Base-by-base conservation (phyloP, 768 basidiomycete species). In the Collybia nuda region DNA sequence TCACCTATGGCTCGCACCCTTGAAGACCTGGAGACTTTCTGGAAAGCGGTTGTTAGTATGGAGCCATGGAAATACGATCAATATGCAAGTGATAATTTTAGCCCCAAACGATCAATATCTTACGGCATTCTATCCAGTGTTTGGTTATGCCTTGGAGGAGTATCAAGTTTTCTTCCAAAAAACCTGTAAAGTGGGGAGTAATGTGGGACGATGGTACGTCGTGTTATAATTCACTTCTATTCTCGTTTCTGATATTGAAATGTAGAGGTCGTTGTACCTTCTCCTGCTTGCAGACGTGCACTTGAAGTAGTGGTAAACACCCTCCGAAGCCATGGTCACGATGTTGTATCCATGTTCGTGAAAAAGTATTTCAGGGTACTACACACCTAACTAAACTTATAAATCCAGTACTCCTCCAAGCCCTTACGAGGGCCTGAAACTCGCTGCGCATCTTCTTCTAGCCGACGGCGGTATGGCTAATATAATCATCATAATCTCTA, bases 41-140 rank as follows among this genome's bases (percentile, higher is more conserved):
- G 82, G 83, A 75, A 75, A 48, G 77, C 79, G 3, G 65, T 87
- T 1, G 70, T 85, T 46, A 67, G 69, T 41, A 85, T 83, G 81
- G 69, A 74, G 29, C 82, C 85, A 22, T 86, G 84, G 84, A 71
- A 74, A 12, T 85, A 86, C 52, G 86, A 86, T 60, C 75, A 75
- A 47, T 66, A 74, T 17, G 77, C 77, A 48, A 38, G 67, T 52
- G 3, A 18, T 41, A 17, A 44, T 3, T 23, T 19, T 12, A 50
- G 43, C 6, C 11, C 29, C 15, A 19, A 29, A 50, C 58, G 55
- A 1, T 44, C 60, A 17, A 56, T 47, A 58, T 65, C 23, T 37
- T 15, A 46, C 35, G n/a, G 24, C 24, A 18, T 5, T 32, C 18
- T 17, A 7, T 26, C 24, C 55, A 74, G 74, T 72, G 71, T 38